Conservation (phyloP, 495 filamentous ascomycete genomes). For the Penicillium coffeae region DNA sequence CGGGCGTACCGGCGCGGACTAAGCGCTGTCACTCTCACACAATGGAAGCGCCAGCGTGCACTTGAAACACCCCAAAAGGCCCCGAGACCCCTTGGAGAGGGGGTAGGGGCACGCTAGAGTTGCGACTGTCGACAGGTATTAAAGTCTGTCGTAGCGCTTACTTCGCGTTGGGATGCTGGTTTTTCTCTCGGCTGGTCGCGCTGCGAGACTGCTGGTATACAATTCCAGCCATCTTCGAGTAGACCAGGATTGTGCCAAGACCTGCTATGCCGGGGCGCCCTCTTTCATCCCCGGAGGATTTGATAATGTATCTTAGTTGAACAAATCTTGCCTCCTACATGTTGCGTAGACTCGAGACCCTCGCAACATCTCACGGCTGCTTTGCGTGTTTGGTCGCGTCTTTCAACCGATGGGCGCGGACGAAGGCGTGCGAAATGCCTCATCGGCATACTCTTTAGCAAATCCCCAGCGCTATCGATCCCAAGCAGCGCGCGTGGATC, state of each 20-base stretch:
- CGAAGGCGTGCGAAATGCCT: slow-evolving; percentile 12
- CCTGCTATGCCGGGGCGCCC: no score
- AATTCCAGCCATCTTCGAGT: not conserved
- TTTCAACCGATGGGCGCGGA: slow-evolving; percentile 6
- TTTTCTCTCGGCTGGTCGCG: not conserved
- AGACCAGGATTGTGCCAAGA: not conserved
- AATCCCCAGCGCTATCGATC: not conserved
- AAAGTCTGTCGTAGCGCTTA: not conserved
- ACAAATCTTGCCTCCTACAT: not conserved
- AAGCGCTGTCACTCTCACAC: slow-evolving; percentile 13
- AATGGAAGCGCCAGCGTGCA: slow-evolving; percentile 8
- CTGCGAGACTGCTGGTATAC: no score
- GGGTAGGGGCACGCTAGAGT: not conserved
- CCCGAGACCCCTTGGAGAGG: slow-evolving; percentile 1
- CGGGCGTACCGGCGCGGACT: not conserved
- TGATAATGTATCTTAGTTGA: not conserved
- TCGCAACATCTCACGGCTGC: not conserved
- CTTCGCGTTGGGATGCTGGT: not conserved
- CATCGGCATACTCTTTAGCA: not conserved
- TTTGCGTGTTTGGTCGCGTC: not conserved
- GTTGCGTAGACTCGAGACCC: not conserved
- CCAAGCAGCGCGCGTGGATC: not conserved
- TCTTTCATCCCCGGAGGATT: slow-evolving; percentile 1
- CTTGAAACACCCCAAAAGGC: slow-evolving; percentile 5
- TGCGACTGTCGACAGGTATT: not conserved